Evolutionary conservation across 805 yeast genomes (phyloP), one percentile per base, ranked within the genome.

Genomic region (Yamadazyma kitorensis): DNA sequence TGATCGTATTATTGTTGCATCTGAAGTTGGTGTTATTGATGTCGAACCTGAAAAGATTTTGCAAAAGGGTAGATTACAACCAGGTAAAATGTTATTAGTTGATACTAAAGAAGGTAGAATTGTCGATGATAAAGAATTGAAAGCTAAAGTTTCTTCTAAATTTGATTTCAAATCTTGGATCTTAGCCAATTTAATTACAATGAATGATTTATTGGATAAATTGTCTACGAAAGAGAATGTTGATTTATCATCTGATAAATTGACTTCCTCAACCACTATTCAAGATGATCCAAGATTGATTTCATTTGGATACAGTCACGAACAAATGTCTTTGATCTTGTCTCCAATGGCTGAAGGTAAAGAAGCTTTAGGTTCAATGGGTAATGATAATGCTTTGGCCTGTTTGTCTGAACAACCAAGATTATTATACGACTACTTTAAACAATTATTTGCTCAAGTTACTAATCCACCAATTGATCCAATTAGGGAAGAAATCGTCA

Each of bases 381-480:
- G 98, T 72, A 91, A 91, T 56, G 98, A 91, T 57, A 80, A 93
- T 33, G 95, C 98, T 9, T 71, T 91, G 45, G 98, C 98, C 0
- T 93, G 98, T 64, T 68, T 91, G 48, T 82, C 95, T 24, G 91
- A 86, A 56, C 95, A 88, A 63, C 98, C 98, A 27, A 82, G 82
- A 48, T 66, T 93, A 43, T 69, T 87, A 44, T 91, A 85, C 60
- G 98, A 93, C 54, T 91, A 91, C 67, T 93, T 91, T 73, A 80
- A 95, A 53, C 95, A 91, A 61, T 74, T 91, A 54, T 91, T 91
- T 67, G 98, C 98, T 14, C 98, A 91, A 66, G 98, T 91, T 37
- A 91, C 98, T 20, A 91, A 91, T 66, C 98, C 98, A 38, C 98
- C 98, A 32, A 93, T 91, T 56, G 98, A 91, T 60, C 98, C 98